Conservation (phyloP, 768 basidiomycete species). For the Psilocybe cyanescens region DNA sequence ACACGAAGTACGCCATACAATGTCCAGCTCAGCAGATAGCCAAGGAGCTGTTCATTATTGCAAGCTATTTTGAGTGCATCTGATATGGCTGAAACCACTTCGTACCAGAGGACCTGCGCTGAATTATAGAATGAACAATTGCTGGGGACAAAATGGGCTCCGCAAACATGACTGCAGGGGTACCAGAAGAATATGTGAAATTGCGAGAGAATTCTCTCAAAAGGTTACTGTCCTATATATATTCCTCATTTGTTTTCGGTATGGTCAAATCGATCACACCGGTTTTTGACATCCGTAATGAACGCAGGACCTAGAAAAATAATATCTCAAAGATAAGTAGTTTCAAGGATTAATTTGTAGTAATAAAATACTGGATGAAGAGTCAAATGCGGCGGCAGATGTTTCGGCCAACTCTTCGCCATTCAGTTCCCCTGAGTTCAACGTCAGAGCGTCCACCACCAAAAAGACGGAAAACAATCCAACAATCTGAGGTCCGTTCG, state of each 20-base stretch:
- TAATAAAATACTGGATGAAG: not conserved
- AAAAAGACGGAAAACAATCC: too few species aligned
- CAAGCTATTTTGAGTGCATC: not conserved
- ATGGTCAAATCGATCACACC: not conserved
- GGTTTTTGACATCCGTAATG: not conserved
- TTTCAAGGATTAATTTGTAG: not conserved
- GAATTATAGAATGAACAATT: not conserved
- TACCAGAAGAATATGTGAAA: too few species aligned
- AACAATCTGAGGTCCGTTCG: too few species aligned
- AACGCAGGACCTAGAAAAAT: not conserved
- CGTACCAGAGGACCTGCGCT: not conserved
- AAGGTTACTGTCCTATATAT: not conserved
- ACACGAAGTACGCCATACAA: slow-evolving; percentile 1
- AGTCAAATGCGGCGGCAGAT: not conserved
- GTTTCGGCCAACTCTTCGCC: not conserved
- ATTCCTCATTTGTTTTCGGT: not conserved
- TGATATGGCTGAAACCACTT: not conserved
- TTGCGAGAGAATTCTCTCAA: too few species aligned
- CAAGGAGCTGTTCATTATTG: not conserved
- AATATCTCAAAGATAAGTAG: not conserved
- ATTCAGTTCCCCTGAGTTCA: not conserved
- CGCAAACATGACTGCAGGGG: not conserved
- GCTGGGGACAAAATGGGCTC: not conserved
- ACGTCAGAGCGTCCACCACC: too few species aligned
- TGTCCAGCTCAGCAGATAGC: not conserved